These are phyloP conservation scores for Coemansia sp. DNA, from an alignment of 192 early-diverging fungal species.

Conservation along the genomic window DNA sequence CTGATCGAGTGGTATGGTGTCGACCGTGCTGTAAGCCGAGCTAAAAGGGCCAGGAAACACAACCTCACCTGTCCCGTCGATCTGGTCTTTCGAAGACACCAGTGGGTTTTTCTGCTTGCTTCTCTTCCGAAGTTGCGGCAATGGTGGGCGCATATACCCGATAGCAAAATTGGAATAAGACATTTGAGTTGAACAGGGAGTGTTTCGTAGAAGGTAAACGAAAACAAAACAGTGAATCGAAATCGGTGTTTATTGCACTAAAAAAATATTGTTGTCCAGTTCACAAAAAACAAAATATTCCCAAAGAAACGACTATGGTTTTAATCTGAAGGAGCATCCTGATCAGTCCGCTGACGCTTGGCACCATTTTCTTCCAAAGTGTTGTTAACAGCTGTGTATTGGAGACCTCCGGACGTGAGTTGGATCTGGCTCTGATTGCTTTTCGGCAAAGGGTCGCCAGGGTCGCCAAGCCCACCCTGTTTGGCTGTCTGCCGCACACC, in stretches of 20 bases:
- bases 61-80: conserved; percentile 9
- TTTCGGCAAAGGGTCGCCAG: neutral
- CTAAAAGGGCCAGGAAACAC: conserved; percentile 34
- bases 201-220: neutral
- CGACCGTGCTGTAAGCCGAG: conserved; percentile 40
- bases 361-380: neutral
- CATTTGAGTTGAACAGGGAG: too few species aligned
- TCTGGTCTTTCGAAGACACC: conserved; percentile 41
- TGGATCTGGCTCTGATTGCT: neutral
- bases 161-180: neutral
- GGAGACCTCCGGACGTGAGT: neutral
- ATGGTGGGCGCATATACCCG: conserved; percentile 12
- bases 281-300: neutral
- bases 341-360: conserved; percentile 24
- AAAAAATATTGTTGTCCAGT: too few species aligned
- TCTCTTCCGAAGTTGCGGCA: conserved; percentile 28
- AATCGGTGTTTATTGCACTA: neutral
- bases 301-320: neutral
- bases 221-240: neutral
- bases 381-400: neutral
- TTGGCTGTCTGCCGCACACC: neutral
- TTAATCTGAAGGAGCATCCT: neutral
- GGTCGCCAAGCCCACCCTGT: neutral
- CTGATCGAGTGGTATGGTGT: conserved; percentile 44
- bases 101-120: conserved; percentile 32